These are phyloP conservation scores for Solanum etuberosum DNA, from an alignment of 257 asterid species.

Conservation along the genomic window DNA sequence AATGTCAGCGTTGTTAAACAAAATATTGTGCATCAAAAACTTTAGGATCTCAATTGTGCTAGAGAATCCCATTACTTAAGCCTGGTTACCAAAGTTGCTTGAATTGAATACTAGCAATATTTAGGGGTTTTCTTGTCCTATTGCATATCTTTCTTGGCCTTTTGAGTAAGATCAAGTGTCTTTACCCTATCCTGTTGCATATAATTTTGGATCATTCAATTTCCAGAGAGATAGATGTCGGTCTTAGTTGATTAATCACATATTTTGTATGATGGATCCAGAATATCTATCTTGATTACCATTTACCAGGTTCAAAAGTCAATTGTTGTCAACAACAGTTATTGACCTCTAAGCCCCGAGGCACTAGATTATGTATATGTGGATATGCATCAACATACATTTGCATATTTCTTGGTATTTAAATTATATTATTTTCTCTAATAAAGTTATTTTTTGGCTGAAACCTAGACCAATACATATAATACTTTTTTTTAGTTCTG, in stretches of 20 bases:
- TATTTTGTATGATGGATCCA: background rate
- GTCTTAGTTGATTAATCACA: background rate
- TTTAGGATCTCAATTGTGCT: background rate
- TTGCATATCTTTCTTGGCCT: constrained; percentile 17
- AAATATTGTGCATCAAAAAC: background rate
- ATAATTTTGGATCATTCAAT: background rate
- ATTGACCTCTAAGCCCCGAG: background rate
- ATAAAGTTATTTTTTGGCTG: background rate
- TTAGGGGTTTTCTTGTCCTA: background rate
- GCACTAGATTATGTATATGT: background rate
- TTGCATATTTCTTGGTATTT: background rate
- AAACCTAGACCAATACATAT: background rate
- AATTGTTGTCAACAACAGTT: background rate
- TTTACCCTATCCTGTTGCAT: background rate
- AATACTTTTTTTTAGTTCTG: background rate
- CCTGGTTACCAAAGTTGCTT: background rate
- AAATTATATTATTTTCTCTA: background rate
- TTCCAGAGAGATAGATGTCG: background rate
- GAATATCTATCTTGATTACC: background rate
- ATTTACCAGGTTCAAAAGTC: background rate
- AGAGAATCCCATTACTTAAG: background rate
- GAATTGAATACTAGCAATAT: background rate
- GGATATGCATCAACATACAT: background rate
- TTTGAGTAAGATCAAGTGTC: constrained; percentile 9
- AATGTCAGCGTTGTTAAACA: background rate